These are phyloP conservation scores for Cicer arietinum DNA, from an alignment of 306 rosid species.

Conservation along the genomic window DNA sequence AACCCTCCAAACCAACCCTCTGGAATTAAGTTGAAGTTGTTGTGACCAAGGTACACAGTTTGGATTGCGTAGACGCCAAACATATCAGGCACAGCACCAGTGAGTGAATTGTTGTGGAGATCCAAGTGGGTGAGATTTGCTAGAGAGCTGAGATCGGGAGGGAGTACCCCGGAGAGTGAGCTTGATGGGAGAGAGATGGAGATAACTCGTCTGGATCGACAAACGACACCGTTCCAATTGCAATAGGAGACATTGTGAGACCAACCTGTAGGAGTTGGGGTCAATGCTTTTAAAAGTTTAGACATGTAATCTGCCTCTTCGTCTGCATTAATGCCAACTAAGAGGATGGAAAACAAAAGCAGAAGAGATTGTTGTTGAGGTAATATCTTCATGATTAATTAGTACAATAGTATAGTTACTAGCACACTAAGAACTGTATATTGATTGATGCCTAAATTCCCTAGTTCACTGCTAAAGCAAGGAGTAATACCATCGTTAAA, in stretches of 20 bases:
- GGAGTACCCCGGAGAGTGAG: neutral
- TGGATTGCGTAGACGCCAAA: conserved; percentile 50
- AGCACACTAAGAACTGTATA: no score
- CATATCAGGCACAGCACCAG: neutral
- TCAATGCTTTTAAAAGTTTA: neutral
- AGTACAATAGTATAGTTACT: no score
- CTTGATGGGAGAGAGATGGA: neutral
- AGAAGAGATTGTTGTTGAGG: no score
- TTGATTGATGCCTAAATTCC: no score
- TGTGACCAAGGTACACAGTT: conserved; percentile 53
- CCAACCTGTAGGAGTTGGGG: neutral
- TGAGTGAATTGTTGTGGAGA: conserved; percentile 11
- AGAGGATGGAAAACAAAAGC: neutral
- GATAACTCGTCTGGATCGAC: neutral
- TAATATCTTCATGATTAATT: no score
- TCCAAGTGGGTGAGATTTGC: neutral
- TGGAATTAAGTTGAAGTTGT: conserved; percentile 61
- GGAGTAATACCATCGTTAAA: no score
- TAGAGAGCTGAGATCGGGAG: neutral
- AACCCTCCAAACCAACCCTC: neutral
- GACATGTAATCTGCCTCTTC: neutral
- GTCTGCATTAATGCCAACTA: neutral
- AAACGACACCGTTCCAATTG: neutral
- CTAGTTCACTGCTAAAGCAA: no score
- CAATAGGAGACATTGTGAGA: neutral